phyloP scores from a whole-genome alignment of 805 yeast genomes.

The Yueomyces sp. region DNA sequence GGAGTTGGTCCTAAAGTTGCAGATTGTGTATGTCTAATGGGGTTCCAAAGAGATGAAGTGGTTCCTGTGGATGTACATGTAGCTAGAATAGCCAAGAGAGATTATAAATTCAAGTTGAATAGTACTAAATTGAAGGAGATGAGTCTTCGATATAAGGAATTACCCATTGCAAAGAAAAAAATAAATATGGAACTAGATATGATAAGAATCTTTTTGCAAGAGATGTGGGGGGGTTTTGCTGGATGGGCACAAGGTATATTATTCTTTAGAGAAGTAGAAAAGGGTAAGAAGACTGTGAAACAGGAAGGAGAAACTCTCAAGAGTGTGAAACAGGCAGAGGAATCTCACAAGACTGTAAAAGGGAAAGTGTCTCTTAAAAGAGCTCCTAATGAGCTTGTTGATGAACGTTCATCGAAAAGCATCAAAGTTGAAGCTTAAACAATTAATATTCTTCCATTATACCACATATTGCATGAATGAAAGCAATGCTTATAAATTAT shows the following conservation, averaged over 20 bases:
- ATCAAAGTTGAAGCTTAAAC: too few species aligned
- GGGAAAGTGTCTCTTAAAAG: background rate
- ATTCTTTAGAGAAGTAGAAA: slow-evolving; percentile 69
- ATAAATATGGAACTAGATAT: slow-evolving; percentile 25
- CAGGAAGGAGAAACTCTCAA: background rate
- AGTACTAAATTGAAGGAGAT: slow-evolving; percentile 20
- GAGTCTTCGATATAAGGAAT: slow-evolving; percentile 13
- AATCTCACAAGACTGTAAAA: background rate
- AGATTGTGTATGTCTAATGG: slow-evolving; percentile 88
- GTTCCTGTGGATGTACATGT: slow-evolving; percentile 97
- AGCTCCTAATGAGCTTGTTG: too few species aligned
- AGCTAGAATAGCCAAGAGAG: slow-evolving; percentile 74
- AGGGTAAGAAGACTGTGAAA: background rate
- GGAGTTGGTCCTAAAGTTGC: slow-evolving; percentile 99
- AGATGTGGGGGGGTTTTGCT: slow-evolving; percentile 79
- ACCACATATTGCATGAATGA: too few species aligned
- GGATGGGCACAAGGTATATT: slow-evolving; percentile 99
- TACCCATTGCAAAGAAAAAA: slow-evolving; percentile 22
- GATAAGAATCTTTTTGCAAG: slow-evolving; percentile 46
- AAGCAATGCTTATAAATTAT: too few species aligned
- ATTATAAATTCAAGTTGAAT: slow-evolving; percentile 40
- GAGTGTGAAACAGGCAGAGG: background rate
- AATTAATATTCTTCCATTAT: too few species aligned
- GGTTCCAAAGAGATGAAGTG: slow-evolving; percentile 45
- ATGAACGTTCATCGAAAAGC: too few species aligned